A percentile compares a stretch with the other conserved stretches of the same genome.
Evolutionary conservation across 192 early-diverging fungal genomes (phyloP).

Genomic region (Coemansia sp.): DNA sequence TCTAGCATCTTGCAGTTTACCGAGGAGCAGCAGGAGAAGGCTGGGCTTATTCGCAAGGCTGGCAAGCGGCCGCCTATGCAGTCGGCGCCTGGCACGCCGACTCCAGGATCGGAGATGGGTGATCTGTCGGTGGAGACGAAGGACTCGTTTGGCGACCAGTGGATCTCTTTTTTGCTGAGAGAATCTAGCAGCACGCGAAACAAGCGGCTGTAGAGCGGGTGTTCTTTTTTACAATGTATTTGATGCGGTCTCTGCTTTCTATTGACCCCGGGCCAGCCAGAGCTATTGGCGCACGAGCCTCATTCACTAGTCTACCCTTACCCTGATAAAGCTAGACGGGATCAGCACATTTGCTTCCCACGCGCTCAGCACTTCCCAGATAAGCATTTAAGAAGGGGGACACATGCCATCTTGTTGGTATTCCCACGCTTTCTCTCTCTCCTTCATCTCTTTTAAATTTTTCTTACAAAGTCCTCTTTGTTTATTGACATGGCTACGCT

Average conservation of each 20-base stretch:
- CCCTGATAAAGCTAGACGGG: neutral
- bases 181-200: constrained; percentile 53
- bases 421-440: neutral
- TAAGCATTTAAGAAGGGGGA: neutral
- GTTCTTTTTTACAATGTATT: neutral
- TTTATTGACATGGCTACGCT: neutral
- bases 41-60: constrained; percentile 70
- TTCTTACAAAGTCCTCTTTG: neutral
- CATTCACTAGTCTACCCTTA: neutral
- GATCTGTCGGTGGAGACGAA: constrained; percentile 37
- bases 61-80: constrained; percentile 45
- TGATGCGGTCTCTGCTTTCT: neutral
- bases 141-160: constrained; percentile 75
- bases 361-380: neutral
- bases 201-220: neutral
- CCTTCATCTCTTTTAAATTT: neutral
- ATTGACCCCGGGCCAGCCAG: neutral
- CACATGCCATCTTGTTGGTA: neutral
- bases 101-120: constrained; percentile 31
- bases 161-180: constrained; percentile 76
- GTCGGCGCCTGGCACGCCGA: constrained; percentile 52
- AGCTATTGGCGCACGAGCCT: neutral
- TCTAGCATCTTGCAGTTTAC: constrained; percentile 81
- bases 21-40: constrained; percentile 85
- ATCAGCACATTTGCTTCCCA: neutral